A percentile compares a stretch with the other conserved stretches of the same genome.
These are phyloP conservation scores for Mortierella antarctica DNA, from an alignment of 192 early-diverging fungal genomes.

Conservation along the genomic window DNA sequence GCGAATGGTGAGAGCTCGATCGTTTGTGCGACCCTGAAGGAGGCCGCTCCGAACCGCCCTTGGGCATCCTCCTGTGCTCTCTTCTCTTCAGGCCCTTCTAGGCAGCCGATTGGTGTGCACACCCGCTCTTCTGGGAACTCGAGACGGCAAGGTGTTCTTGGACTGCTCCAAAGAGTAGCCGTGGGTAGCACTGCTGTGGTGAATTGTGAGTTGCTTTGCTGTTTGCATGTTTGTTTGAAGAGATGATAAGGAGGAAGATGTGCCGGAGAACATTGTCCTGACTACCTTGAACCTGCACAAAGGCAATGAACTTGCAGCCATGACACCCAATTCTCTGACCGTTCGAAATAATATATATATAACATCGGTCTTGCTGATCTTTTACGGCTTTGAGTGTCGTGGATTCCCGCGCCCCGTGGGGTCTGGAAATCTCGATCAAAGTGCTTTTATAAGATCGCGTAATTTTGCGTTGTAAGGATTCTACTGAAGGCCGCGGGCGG, in stretches of 20 bases:
- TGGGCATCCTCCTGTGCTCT: too few relatives aligned
- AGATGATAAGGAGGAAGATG: slow-evolving; percentile 5
- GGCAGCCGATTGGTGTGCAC: too few relatives aligned
- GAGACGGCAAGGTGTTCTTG: too few relatives aligned
- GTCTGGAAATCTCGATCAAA: slow-evolving; percentile 48
- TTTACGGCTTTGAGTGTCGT: slow-evolving; percentile 57
- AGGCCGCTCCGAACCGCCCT: too few relatives aligned
- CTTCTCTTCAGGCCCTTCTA: too few relatives aligned
- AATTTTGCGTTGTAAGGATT: slow-evolving; percentile 52
- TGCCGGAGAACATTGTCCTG: slow-evolving; percentile 55
- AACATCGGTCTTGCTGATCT: slow-evolving; percentile 51
- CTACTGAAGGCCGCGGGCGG: too few relatives aligned
- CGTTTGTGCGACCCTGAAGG: too few relatives aligned
- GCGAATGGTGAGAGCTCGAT: not conserved
- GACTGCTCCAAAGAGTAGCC: too few relatives aligned
- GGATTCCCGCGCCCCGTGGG: slow-evolving; percentile 32
- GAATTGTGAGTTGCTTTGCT: too few relatives aligned
- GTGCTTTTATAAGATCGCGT: slow-evolving; percentile 57
- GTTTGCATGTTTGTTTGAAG: not conserved
- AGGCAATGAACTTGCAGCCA: slow-evolving; percentile 38
- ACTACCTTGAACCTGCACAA: slow-evolving; percentile 45
- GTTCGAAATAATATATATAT: slow-evolving; percentile 45
- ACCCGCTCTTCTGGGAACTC: too few relatives aligned
- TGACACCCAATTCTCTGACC: slow-evolving; percentile 54
- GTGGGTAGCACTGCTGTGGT: too few relatives aligned